A percentile compares a stretch with the other conserved stretches of the same genome.
These are phyloP conservation scores for Sarocladiaceae sp. DNA, from an alignment of 2,329 filamentous ascomycete genomes.

Conservation along the genomic window DNA sequence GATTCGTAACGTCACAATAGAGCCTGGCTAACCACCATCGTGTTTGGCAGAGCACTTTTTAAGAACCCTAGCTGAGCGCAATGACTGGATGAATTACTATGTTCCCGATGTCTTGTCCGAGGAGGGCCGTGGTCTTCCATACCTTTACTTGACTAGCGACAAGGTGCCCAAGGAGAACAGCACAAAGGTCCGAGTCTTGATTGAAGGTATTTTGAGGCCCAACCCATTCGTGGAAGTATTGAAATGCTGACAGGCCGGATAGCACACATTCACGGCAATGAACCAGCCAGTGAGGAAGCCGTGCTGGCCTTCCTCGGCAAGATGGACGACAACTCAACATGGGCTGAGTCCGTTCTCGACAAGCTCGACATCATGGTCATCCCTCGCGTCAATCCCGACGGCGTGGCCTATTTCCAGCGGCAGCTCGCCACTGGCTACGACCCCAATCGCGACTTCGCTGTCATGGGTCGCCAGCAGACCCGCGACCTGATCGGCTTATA, in stretches of 20 bases:
- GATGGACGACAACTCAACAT: slow-evolving; percentile 21
- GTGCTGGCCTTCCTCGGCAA: slow-evolving; percentile 24
- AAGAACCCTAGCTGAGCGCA: slow-evolving; percentile 15
- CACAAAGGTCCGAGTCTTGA: slow-evolving; percentile 1
- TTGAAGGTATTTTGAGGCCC: too few species aligned
- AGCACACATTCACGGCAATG: slow-evolving; percentile 25
- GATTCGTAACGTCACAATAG: background rate
- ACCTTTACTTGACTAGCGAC: slow-evolving; percentile 12
- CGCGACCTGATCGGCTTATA: slow-evolving; percentile 22
- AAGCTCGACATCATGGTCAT: slow-evolving; percentile 22
- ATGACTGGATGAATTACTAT: slow-evolving; percentile 19
- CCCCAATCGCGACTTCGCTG: slow-evolving; percentile 26
- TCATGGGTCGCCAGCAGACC: slow-evolving; percentile 24
- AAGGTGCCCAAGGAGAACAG: background rate
- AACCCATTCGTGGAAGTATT: too few species aligned
- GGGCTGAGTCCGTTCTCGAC: slow-evolving; percentile 21
- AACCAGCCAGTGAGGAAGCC: slow-evolving; percentile 24
- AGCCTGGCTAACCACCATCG: background rate
- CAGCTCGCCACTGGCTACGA: slow-evolving; percentile 20
- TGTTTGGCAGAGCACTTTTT: slow-evolving; percentile 15
- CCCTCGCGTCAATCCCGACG: slow-evolving; percentile 25
- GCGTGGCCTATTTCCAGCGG: slow-evolving; percentile 27
- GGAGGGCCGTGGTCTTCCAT: slow-evolving; percentile 17
- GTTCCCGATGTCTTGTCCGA: slow-evolving; percentile 15
- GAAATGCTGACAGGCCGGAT: too few species aligned